Conservation (phyloP, 2,329 filamentous ascomycete genomes). For the Keithomyces neogunnii region DNA sequence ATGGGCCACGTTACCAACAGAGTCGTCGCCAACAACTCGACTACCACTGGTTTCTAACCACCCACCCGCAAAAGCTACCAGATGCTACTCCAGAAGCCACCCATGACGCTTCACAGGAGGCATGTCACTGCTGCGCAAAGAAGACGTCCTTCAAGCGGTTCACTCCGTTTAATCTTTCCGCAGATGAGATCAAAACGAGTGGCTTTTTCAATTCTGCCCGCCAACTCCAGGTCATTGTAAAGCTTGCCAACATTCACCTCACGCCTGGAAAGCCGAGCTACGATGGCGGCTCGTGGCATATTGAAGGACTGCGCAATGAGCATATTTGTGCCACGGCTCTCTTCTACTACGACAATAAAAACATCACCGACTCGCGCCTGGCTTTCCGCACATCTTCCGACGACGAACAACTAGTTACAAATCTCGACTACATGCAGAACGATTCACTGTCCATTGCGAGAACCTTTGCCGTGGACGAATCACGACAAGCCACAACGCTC, state of each 20-base stretch:
- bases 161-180: background rate
- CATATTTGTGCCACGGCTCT: conserved; percentile 19
- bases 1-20: too few species aligned
- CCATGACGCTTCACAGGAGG: too few species aligned
- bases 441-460: conserved; percentile 23
- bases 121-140: background rate
- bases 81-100: too few species aligned
- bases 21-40: too few species aligned
- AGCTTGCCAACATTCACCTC: conserved; percentile 53
- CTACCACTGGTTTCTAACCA: too few species aligned
- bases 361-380: conserved; percentile 45
- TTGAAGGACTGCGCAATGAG: conserved; percentile 19
- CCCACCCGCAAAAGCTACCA: too few species aligned
- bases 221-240: conserved; percentile 53
- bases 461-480: conserved; percentile 23
- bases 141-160: background rate
- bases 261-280: conserved; percentile 5
- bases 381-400: conserved; percentile 38
- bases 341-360: conserved; percentile 49
- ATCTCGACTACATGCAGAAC: conserved; percentile 21
- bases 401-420: conserved; percentile 15
- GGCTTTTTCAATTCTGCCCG: conserved; percentile 20
- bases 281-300: conserved; percentile 3
- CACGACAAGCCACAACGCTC: conserved; percentile 5
- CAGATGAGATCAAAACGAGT: conserved; percentile 6